Evolutionary conservation across 2,329 filamentous ascomycete genomes (phyloP).

Genomic region (Aspergillus sp.): DNA sequence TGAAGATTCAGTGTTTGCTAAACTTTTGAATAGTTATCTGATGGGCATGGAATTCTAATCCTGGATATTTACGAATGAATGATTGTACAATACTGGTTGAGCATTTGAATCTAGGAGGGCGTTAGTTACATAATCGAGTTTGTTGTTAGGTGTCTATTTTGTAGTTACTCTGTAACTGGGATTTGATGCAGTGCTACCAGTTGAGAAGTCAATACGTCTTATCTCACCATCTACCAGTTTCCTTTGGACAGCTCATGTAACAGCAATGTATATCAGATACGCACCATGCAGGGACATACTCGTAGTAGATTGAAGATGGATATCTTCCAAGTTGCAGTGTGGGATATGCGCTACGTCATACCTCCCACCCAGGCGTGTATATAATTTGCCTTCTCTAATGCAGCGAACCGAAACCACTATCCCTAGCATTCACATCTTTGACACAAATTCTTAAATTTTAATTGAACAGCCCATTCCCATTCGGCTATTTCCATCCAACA

Average conservation of each 20-base stretch:
- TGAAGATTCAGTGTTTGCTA: conserved; percentile 17
- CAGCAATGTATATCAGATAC: too few species aligned
- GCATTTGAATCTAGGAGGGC: not conserved
- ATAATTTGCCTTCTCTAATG: not conserved
- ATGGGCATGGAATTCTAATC: conserved; percentile 71
- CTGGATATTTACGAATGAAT: conserved; percentile 14
- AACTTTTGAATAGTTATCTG: conserved; percentile 35
- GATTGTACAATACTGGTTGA: conserved; percentile 17
- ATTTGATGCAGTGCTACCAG: too few species aligned
- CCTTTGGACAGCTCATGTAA: too few species aligned
- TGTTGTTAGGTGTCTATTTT: not conserved
- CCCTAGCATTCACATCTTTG: too few species aligned
- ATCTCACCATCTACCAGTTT: too few species aligned
- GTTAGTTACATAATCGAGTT: not conserved
- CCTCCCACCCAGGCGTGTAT: not conserved
- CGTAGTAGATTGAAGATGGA: too few species aligned
- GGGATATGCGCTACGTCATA: conserved; percentile 11
- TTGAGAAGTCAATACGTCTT: too few species aligned
- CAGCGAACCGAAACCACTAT: too few species aligned
- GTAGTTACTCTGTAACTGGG: too few species aligned
- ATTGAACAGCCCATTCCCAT: not conserved
- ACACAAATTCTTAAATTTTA: too few species aligned
- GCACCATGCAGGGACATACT: too few species aligned
- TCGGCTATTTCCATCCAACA: conserved; percentile 14
- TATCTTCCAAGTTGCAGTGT: not conserved